phyloP scores from a whole-genome alignment of 352 stramenopile genomes.

The Plasmopara muralis region DNA sequence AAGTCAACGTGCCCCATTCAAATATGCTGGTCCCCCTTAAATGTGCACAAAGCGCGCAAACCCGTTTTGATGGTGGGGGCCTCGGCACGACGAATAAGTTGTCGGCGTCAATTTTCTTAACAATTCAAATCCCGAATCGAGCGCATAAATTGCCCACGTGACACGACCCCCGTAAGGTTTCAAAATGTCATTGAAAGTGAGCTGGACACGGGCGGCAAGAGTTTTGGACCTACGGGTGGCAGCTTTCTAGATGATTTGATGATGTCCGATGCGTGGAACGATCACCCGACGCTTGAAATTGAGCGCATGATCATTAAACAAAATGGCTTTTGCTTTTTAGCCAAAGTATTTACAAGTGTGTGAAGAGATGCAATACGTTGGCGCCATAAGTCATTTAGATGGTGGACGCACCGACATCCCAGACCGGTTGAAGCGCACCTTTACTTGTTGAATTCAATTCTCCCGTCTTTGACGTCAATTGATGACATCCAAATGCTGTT shows the following conservation, averaged over 20 bases:
- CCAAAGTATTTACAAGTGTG: constrained; percentile 98
- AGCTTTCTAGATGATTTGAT: constrained; percentile 99
- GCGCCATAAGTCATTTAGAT: constrained; percentile 96
- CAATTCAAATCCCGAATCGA: constrained; percentile 94
- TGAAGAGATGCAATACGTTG: constrained; percentile 96
- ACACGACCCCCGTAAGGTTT: constrained; percentile 97
- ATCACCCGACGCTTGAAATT: constrained; percentile 97
- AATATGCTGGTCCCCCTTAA: constrained; percentile 95
- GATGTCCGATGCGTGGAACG: constrained; percentile 97
- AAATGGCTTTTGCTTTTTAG: constrained; percentile 96
- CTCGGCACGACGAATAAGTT: constrained; percentile 97
- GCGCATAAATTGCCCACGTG: constrained; percentile 97
- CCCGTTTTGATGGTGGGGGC: constrained; percentile 95
- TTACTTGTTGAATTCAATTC: constrained; percentile 97
- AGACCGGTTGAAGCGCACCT: constrained; percentile 98
- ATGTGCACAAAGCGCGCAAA: constrained; percentile 91
- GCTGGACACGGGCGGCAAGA: constrained; percentile 97
- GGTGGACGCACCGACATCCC: constrained; percentile 98
- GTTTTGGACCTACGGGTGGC: constrained; percentile 94
- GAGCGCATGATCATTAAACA: constrained; percentile 96
- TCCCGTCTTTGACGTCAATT: constrained; percentile 96
- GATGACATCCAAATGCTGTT: constrained; percentile 99
- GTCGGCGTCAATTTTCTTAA: constrained; percentile 97
- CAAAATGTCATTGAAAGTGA: constrained; percentile 97
- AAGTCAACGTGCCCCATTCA: constrained; percentile 94